phyloP scores from a whole-genome alignment of 1,139 yeast genomes.

The Lodderomyces parapsilosis region DNA sequence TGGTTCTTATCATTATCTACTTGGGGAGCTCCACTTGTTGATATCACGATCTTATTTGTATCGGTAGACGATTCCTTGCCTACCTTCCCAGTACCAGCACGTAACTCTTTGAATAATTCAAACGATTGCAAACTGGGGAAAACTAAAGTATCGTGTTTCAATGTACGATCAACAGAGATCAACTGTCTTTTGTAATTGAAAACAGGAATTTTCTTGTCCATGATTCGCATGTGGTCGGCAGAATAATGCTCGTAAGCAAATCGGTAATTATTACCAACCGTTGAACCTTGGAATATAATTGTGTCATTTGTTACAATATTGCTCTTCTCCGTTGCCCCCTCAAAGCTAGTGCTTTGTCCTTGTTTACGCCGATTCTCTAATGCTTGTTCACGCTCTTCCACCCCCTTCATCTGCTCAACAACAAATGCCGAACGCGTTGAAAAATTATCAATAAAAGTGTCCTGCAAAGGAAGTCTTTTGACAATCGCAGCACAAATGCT shows the following conservation, averaged over 20 bases:
- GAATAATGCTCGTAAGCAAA: conserved; percentile 6
- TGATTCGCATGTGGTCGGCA: conserved; percentile 11
- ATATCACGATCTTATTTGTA: conserved; percentile 18
- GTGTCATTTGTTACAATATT: not conserved
- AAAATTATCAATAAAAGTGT: not conserved
- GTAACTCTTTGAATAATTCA: conserved; percentile 26
- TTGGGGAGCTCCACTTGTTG: conserved; percentile 9
- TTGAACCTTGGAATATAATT: no score
- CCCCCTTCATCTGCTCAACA: not conserved
- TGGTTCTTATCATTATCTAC: conserved; percentile 31
- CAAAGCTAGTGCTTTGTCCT: not conserved
- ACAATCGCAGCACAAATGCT: not conserved
- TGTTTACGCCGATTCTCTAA: not conserved
- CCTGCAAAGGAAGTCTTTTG: not conserved
- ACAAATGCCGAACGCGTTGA: not conserved
- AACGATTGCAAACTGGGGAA: conserved; percentile 34
- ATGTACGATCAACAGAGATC: conserved; percentile 33
- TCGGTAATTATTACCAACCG: conserved; percentile 15
- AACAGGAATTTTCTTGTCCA: conserved; percentile 17
- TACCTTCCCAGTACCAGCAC: conserved; percentile 25
- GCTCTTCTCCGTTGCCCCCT: not conserved
- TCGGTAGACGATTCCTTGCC: conserved; percentile 23
- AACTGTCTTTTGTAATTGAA: conserved; percentile 30
- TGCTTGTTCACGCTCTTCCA: not conserved
- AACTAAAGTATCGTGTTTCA: conserved; percentile 29